Base-by-base conservation (phyloP, 768 basidiomycete genomes). In the Podaxis carcinomalis region DNA sequence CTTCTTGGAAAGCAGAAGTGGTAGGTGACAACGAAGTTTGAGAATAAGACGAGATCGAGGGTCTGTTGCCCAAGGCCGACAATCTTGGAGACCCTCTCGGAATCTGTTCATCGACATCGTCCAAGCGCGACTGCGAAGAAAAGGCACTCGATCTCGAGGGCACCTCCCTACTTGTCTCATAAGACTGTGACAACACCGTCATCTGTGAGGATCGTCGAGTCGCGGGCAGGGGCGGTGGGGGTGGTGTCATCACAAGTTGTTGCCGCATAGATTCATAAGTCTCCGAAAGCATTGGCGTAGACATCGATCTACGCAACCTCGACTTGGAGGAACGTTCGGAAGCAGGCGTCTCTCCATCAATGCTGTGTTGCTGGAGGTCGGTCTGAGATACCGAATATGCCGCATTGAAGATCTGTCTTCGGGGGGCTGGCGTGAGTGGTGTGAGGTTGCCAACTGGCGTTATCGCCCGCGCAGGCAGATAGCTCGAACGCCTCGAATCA, bases 1-100 rank as follows among this genome's bases (percentile, higher is more conserved):
- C 83, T 65, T 90, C 88, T 27, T 84, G 83, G 73, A 92, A 92
- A n/a, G 87, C 88, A n/a, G 90, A 91, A 5, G 80, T 85, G 3
- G 89, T 89, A 1, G 90, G 90, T 9, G 75, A 75, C 49, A 68
- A 54, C 7, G 90, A 92, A 4, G 82, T 78, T 64, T 85, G 84
- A 9, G 88, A 86, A 69, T 88, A 87, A 57, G 85, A 83, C 11
- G 88, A 89, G 28, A 86, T 64, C 19, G 89, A 88, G 3, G 76
- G 82, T 42, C 86, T 78, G 64, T 76, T 79, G 16, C 72, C 79
- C 64, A 69, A 64, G 2, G 81, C 70, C 23, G 86, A 86, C 50
- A 84, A 64, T 19, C 82, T 77, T 62, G 85, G 71, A 1, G 86
- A 87, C 32, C 75, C 74, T 56, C 84, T 74, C 1, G 63, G 69